These are phyloP conservation scores for Microcera coccophila DNA, from an alignment of 2,329 filamentous ascomycete genomes.

Conservation along the genomic window DNA sequence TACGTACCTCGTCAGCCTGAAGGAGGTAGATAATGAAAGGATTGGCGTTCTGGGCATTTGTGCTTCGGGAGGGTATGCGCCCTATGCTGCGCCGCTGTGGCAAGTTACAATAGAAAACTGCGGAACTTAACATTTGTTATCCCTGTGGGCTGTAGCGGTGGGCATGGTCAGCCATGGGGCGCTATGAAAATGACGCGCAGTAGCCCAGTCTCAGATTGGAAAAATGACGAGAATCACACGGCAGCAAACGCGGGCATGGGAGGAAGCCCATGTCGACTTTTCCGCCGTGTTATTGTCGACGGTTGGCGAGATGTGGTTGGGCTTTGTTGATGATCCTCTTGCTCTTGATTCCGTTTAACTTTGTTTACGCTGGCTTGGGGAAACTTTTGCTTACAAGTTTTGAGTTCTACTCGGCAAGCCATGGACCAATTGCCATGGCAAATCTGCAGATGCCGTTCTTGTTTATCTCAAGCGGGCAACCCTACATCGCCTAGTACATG, in stretches of 20 bases:
- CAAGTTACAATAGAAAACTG: too few relatives aligned
- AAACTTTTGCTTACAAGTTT: too few relatives aligned
- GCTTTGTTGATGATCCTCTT: too few relatives aligned
- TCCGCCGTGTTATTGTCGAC: background rate
- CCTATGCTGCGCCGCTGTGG: conserved; percentile 33
- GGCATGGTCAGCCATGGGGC: background rate
- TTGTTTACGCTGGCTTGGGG: background rate
- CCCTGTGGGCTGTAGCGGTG: too few relatives aligned
- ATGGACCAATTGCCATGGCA: background rate
- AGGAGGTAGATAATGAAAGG: conserved; percentile 22
- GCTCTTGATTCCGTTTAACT: too few relatives aligned
- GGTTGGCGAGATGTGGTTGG: background rate
- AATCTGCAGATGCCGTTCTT: background rate
- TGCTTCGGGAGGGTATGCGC: conserved; percentile 34
- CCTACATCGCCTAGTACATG: background rate
- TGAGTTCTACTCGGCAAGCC: background rate
- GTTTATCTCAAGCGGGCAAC: background rate
- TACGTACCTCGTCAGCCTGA: conserved; percentile 27
- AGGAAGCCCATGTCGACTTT: background rate
- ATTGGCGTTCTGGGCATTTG: conserved; percentile 34
- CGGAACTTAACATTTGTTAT: too few relatives aligned
- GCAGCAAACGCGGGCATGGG: background rate
- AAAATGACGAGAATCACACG: conserved; percentile 1
- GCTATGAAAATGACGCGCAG: background rate
- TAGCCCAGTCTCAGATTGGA: background rate